Evolutionary conservation across 495 filamentous ascomycete species (phyloP), one percentile per base, ranked within the genome.

Genomic region (Xylaria grammica): DNA sequence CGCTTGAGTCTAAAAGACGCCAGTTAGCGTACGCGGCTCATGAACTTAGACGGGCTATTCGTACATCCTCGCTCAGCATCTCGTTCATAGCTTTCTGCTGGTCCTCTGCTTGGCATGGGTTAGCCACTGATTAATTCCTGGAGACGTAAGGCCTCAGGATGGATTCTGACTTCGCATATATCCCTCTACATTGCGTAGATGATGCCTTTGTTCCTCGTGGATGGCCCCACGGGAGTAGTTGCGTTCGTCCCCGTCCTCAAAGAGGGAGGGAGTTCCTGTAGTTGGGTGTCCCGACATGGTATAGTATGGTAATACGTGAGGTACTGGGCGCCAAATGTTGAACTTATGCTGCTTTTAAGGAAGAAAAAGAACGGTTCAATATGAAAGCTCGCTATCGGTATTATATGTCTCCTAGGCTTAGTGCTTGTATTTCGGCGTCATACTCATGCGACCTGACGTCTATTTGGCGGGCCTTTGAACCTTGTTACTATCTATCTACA

Each of bases 51-150:
- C 10, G 26, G 20, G 40, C 30, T 3, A 6, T 11, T 55, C 68
- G 6, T 66, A 73, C 71, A 34, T 73, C 34, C 46, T 73, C 68
- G 3, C 62, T 44, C 0, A 63, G n/a, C 71, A 73, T 71, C 27
- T 64, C 26, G 32, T 68, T 65, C 71, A 73, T 73, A 2, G 54
- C 69, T 26, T 26, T 61, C 13, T 73, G 59, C 26, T 73, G 71
- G 29, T 67, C 65, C 57, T 73, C 71, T 73, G 13, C 4, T 34
- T 40, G 32, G 22, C 15, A 27, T 24, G 46, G 8, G 48, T 72
- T 40, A 67, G 53, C 20, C 10, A 0, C 17, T 17, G 40, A 6
- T n/a, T 56, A 0, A 36, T 11, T 8, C 15, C 13, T 42, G 11
- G 32, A 24, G 13, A 24, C 5, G 32, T 10, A n/a, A 40, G 17